Percentiles rank a stretch among this genome's conserved stretches.
Evolutionary conservation across 257 asterid genomes (phyloP).

Genomic region (Solanum verrucosum): DNA sequence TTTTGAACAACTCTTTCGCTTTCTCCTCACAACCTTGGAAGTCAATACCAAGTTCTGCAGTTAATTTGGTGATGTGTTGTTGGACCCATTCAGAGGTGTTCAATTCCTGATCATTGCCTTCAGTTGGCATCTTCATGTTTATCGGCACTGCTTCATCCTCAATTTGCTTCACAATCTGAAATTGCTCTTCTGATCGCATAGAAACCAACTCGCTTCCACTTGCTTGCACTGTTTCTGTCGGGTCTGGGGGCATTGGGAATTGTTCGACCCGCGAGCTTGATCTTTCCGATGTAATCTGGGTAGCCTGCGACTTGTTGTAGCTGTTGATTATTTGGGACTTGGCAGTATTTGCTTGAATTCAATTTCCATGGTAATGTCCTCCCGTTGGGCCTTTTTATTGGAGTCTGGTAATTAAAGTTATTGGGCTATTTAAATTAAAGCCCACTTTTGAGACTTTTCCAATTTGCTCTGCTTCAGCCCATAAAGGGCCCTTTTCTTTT

Average conservation of each 20-base stretch:
- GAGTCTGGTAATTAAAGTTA: neutral
- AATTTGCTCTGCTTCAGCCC: neutral
- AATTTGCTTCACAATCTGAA: neutral
- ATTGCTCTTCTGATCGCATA: neutral
- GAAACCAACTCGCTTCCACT: neutral
- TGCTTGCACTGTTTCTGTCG: neutral
- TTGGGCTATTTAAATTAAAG: neutral
- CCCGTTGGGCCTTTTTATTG: neutral
- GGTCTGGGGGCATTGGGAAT: neutral
- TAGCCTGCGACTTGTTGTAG: neutral
- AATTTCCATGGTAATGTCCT: neutral
- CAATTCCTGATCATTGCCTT: too few species aligned
- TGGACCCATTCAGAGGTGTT: too few species aligned
- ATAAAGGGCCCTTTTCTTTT: neutral
- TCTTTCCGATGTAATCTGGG: neutral
- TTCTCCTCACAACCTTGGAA: neutral
- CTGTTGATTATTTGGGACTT: neutral
- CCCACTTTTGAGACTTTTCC: neutral
- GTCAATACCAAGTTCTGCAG: neutral
- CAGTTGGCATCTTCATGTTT: too few species aligned
- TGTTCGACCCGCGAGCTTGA: neutral
- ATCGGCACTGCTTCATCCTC: neutral
- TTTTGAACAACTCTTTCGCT: neutral
- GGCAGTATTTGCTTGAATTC: neutral
- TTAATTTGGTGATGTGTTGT: too few species aligned